Evolutionary conservation across 345 rosid species (phyloP).

Genomic region (Arabidopsis thaliana): TAIR10.1 NC_003076.8:418001-418500

Average conservation of each 20-base stretch:
- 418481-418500: conserved; percentile 31
- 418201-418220: conserved; percentile 56
- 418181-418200: conserved; percentile 60
- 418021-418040: neutral
- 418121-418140: neutral
- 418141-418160: neutral
- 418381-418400: conserved; percentile 8
- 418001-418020: conserved; percentile 26
- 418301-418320: conserved; percentile 15
- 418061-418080: conserved; percentile 52
- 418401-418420: conserved; percentile 13
- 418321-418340: neutral
- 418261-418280: conserved; percentile 28
- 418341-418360: neutral
- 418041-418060: conserved; percentile 55
- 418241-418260: neutral
- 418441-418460: conserved; percentile 43
- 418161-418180: conserved; percentile 53
- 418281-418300: conserved; percentile 23
- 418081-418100: rapidly evolving
- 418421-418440: conserved; percentile 49
- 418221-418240: conserved; percentile 48
- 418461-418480: conserved; percentile 49
- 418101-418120: neutral
- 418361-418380: conserved; percentile 10